Percentiles rank a stretch among this genome's conserved stretches.
Conservation (phyloP, 2,329 filamentous ascomycete genomes). For the Tolypocladium ovalisporum region DNA sequence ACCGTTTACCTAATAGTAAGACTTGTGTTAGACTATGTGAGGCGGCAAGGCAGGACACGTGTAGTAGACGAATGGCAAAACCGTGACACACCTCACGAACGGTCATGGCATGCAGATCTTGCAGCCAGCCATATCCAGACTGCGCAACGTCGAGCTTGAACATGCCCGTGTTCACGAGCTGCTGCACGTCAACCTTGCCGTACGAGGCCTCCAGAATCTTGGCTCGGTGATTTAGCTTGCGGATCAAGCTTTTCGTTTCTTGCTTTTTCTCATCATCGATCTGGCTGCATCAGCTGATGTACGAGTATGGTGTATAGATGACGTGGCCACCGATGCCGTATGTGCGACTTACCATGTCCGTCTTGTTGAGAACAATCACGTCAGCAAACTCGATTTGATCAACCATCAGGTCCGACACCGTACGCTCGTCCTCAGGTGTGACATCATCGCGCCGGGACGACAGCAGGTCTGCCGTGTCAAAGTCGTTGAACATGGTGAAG, state of each 20-base stretch:
- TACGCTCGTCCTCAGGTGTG: slow-evolving; percentile 57
- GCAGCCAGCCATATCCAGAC: slow-evolving; percentile 57
- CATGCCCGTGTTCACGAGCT: slow-evolving; percentile 54
- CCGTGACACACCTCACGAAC: slow-evolving; percentile 35
- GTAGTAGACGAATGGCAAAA: background rate
- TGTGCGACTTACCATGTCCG: slow-evolving; percentile 43
- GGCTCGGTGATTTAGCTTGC: slow-evolving; percentile 54
- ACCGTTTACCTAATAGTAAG: slow-evolving; percentile 25
- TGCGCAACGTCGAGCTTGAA: slow-evolving; percentile 57
- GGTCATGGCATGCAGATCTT: slow-evolving; percentile 58
- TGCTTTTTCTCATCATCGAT: slow-evolving; percentile 26
- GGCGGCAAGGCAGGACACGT: background rate
- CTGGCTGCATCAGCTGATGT: slow-evolving; percentile 10
- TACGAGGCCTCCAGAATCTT: slow-evolving; percentile 52
- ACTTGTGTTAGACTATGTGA: background rate
- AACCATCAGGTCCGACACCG: slow-evolving; percentile 64
- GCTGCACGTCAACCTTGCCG: slow-evolving; percentile 46
- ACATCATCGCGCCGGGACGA: slow-evolving; percentile 53
- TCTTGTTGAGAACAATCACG: slow-evolving; percentile 61
- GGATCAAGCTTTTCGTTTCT: slow-evolving; percentile 41
- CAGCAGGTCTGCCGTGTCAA: slow-evolving; percentile 58
- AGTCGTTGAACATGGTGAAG: slow-evolving; percentile 62
- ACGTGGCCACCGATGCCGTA: background rate
- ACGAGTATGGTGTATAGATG: background rate
- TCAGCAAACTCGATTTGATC: slow-evolving; percentile 72